Percentiles rank a stretch among this genome's conserved stretches.
Conservation (phyloP, 345 rosid genomes). For the Populus pruinosa region DNA sequence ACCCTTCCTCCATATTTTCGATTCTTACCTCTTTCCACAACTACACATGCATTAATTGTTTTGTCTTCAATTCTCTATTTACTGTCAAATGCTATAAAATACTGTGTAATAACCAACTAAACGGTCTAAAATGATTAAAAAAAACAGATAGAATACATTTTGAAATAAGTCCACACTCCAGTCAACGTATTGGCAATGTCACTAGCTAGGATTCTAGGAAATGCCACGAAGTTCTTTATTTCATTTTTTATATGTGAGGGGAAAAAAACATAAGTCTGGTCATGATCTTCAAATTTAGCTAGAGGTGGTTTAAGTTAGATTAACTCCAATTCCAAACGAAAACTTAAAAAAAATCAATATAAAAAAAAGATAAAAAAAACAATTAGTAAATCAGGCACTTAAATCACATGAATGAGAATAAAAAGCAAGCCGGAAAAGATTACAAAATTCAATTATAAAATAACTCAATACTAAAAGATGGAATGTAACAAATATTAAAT, state of each 20-base stretch:
- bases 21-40: background rate
- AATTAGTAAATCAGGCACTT: too few relatives aligned
- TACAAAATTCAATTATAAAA: too few relatives aligned
- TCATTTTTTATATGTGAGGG: too few relatives aligned
- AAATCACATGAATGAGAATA: too few relatives aligned
- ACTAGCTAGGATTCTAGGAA: background rate
- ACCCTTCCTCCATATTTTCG: background rate
- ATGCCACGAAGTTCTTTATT: background rate
- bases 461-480: too few relatives aligned
- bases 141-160: background rate
- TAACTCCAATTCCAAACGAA: too few relatives aligned
- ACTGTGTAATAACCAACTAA: background rate
- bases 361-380: too few relatives aligned
- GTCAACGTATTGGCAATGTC: background rate
- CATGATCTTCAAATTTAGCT: background rate
- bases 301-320: constrained; percentile 8
- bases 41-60: background rate
- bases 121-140: background rate
- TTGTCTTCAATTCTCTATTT: too few relatives aligned
- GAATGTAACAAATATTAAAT: too few relatives aligned
- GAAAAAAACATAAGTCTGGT: background rate
- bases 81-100: too few relatives aligned
- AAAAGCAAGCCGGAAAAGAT: too few relatives aligned
- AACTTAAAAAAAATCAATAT: too few relatives aligned
- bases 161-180: background rate